phyloP scores from a whole-genome alignment of 202 grass and related monocot species.

The Miscanthus sacchariflorus region DNA sequence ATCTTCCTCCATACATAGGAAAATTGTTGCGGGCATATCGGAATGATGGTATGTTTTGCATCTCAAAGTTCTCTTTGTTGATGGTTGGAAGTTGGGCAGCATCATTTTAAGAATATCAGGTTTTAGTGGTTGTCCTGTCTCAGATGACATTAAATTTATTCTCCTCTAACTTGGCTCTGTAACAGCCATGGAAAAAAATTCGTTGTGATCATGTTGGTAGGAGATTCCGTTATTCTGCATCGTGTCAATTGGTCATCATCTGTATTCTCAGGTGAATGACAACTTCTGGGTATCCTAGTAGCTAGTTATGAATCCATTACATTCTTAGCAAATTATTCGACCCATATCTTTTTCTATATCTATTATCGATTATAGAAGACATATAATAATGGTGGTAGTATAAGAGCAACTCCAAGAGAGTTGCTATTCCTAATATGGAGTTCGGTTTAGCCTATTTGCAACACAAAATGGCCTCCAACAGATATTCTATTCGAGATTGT shows the following conservation, averaged over 20 bases:
- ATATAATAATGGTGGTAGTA: no score
- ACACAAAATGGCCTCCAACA: no score
- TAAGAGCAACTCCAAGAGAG: no score
- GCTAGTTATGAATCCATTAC: no score
- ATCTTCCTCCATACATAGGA: conserved; percentile 12
- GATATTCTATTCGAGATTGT: no score
- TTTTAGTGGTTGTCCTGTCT: conserved; percentile 19
- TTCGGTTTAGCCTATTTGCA: no score
- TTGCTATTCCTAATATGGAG: no score
- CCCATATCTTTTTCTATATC: no score
- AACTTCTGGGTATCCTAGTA: background rate
- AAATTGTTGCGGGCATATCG: background rate
- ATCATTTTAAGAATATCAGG: conserved; percentile 2
- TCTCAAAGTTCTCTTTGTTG: background rate
- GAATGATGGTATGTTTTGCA: conserved; percentile 3
- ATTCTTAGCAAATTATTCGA: no score
- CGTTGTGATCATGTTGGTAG: background rate
- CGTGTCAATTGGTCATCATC: background rate
- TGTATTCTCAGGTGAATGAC: background rate
- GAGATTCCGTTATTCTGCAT: background rate
- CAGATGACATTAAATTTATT: background rate
- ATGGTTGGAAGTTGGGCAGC: conserved; percentile 33
- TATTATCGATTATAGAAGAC: no score
- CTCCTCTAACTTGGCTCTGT: conserved; percentile 15
- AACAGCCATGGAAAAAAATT: conserved; percentile 26